Base-by-base conservation (phyloP, 2,329 filamentous ascomycete species). In the Aspergillus quadrilineatus region DNA sequence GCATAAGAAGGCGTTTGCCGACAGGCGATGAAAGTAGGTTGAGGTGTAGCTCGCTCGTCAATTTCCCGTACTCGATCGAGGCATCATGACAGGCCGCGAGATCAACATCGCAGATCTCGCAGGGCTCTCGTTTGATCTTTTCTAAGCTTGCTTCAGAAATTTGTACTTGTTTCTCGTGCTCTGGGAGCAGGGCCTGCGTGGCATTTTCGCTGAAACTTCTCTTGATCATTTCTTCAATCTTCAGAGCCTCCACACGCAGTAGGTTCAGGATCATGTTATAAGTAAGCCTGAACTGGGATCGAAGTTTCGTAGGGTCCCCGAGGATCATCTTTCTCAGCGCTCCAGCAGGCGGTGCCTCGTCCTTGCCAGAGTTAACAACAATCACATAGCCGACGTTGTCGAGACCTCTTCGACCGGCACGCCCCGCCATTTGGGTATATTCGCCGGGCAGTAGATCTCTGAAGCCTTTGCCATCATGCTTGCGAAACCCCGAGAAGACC, bases 201-300 rank as follows among this genome's bases (percentile, higher is more conserved):
- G 93, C 93, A 74, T 99, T 94, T 73, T 99, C 94, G 51, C 93
- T 97, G 80, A 99, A 99, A 73, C 92, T 97, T 63, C 94, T 89
- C 82, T 99, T 99, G 79, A 99, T 99, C 94, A 99, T 99, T 75
- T 99, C 94, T 73, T 99, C 94, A 65, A 99, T 97, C 78, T 97
- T 97, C 63, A 99, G 77, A 2, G 94, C 94, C 73, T 99, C 94
- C 2, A 99, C 94, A 36, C 94, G 88, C 48, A 99, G 80, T 32
- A 99, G 80, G 69, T 97, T 99, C 30, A 99, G 79, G 59, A 99
- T 99, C 94, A 99, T 99, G 76, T 97, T 99, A 80, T 99, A 99
- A 0, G 95, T 99, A 47, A 99, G 80, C 59, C 94, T 86, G 80
- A 99, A 99, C 69, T 99, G 94, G 6, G 93, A 97, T 46, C 92